Conservation (phyloP, 768 basidiomycete species). For the Pleurotus giganteus region DNA sequence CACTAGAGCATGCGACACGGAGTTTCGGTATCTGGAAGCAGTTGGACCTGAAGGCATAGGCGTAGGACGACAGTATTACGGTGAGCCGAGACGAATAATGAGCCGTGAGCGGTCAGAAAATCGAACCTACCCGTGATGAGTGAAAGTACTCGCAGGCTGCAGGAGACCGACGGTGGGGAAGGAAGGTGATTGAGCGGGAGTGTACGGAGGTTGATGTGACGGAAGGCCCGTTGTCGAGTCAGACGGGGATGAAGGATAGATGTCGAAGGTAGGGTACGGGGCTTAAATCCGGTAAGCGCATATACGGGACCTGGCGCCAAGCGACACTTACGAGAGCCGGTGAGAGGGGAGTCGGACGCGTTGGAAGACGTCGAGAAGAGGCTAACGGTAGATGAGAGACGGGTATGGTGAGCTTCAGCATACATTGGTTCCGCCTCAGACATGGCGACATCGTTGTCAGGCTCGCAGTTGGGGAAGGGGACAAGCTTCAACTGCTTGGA, state of each 20-base stretch:
- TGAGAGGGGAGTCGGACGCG: conserved; percentile 44
- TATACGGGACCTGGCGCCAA: neutral
- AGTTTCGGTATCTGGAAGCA: conserved; percentile 85
- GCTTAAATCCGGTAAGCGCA: conserved; percentile 22
- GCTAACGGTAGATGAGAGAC: conserved; percentile 65
- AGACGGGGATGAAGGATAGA: conserved; percentile 51
- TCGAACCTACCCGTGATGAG: conserved; percentile 68
- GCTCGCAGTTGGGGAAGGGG: conserved; percentile 66
- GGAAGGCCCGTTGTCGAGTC: conserved; percentile 30
- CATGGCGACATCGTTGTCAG: conserved; percentile 71
- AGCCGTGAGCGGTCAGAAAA: conserved; percentile 7
- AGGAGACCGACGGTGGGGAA: conserved; percentile 59
- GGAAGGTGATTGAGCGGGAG: conserved; percentile 33
- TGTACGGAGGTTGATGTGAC: conserved; percentile 26
- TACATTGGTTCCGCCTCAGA: conserved; percentile 60
- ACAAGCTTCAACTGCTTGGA: conserved; percentile 73
- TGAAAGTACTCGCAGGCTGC: conserved; percentile 58
- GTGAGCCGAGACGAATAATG: conserved; percentile 9
- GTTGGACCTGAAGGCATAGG: conserved; percentile 40
- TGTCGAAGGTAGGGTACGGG: conserved; percentile 61
- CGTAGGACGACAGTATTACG: conserved; percentile 3
- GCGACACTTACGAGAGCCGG: conserved; percentile 45
- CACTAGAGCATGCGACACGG: conserved; percentile 72
- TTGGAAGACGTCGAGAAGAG: conserved; percentile 43
- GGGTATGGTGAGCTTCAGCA: conserved; percentile 47